Percentiles rank a stretch among this genome's conserved stretches.
Conservation (phyloP, 2,329 filamentous ascomycete genomes). For the Scopulariopsis brevicaulis region DNA sequence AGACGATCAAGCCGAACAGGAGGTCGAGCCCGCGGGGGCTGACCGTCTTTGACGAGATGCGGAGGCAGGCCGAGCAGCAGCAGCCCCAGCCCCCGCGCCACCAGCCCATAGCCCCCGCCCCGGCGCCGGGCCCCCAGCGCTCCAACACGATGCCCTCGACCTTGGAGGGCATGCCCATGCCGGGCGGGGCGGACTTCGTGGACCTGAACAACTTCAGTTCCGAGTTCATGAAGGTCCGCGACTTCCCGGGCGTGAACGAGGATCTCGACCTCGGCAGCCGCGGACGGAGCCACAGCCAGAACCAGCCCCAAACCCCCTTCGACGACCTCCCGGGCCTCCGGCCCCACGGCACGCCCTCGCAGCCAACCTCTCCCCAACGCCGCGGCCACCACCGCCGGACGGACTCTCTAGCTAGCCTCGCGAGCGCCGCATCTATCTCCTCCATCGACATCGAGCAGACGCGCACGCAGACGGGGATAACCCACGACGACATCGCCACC, state of each 20-base stretch:
- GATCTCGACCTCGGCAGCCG: background rate
- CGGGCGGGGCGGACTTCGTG: constrained; percentile 40
- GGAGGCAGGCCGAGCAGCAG: constrained; percentile 37
- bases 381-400: constrained; percentile 36
- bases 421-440: constrained; percentile 46
- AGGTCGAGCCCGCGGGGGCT: constrained; percentile 28
- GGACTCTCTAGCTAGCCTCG: constrained; percentile 47
- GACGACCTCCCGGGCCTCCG: constrained; percentile 11
- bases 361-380: constrained; percentile 5
- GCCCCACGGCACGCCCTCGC: constrained; percentile 7
- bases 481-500: constrained; percentile 68
- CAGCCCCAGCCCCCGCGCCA: constrained; percentile 3
- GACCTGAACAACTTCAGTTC: constrained; percentile 34
- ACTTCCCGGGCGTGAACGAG: constrained; percentile 4
- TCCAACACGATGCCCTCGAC: constrained; percentile 26
- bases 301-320: background rate
- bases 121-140: constrained; percentile 6
- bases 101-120: constrained; percentile 3
- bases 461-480: constrained; percentile 72
- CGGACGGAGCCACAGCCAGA: too few relatives aligned
- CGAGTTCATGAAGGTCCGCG: constrained; percentile 29
- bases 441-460: constrained; percentile 54
- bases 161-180: constrained; percentile 30
- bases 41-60: constrained; percentile 47
- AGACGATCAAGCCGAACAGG: constrained; percentile 46